phyloP scores from a whole-genome alignment of 1,284 basidiomycete species.

The Afroboletus lepidellus region DNA sequence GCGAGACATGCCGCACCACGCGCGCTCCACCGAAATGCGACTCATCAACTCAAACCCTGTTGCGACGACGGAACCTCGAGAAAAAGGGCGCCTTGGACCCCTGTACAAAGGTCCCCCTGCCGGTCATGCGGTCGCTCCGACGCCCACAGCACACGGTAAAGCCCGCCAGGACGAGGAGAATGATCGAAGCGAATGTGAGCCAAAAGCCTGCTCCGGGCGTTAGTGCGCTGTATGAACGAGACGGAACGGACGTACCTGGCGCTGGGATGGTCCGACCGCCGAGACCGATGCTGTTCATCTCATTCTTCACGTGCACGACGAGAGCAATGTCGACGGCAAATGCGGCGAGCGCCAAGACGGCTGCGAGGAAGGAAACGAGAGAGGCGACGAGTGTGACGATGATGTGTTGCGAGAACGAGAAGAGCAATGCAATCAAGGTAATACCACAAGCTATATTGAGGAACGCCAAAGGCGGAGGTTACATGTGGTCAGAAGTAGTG shows the following conservation, averaged over 20 bases:
- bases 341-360: slow-evolving; percentile 61
- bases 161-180: slow-evolving; percentile 61
- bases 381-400: slow-evolving; percentile 59
- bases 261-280: slow-evolving; percentile 47
- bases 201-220: slow-evolving; percentile 55
- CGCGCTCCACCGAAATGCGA: background rate
- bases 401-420: slow-evolving; percentile 61
- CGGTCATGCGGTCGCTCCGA: slow-evolving; percentile 47
- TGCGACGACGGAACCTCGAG: slow-evolving; percentile 26
- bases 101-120: slow-evolving; percentile 36
- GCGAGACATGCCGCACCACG: background rate
- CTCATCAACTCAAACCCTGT: background rate
- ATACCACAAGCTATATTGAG: slow-evolving; percentile 54
- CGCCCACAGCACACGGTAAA: slow-evolving; percentile 71
- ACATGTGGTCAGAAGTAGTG: slow-evolving; percentile 9
- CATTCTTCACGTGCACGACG: slow-evolving; percentile 55
- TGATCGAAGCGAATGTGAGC: slow-evolving; percentile 65
- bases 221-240: background rate
- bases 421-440: slow-evolving; percentile 59
- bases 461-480: background rate
- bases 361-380: slow-evolving; percentile 64
- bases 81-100: slow-evolving; percentile 19
- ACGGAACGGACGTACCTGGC: slow-evolving; percentile 45
- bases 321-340: slow-evolving; percentile 75
- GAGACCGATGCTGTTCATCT: slow-evolving; percentile 50